Conservation (phyloP, 225 moss, liverwort and hornwort genomes). For the Thuidium tamariscinum region DNA sequence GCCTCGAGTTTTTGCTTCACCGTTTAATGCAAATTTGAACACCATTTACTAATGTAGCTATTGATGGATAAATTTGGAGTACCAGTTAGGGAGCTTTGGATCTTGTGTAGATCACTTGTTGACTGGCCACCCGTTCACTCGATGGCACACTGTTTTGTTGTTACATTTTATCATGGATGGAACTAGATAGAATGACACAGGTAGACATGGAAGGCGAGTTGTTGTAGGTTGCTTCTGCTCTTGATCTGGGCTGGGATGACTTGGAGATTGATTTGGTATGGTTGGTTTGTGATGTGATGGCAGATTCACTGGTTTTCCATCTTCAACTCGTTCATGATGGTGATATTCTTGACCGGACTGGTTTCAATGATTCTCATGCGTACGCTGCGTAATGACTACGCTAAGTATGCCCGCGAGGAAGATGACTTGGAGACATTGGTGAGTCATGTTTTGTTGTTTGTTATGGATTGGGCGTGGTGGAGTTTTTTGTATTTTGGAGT, state of each 20-base stretch:
- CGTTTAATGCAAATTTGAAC: not conserved
- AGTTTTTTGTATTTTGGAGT: not conserved
- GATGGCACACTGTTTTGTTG: not conserved
- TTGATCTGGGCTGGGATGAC: not conserved
- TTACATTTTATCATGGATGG: not conserved
- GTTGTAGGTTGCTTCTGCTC: not conserved
- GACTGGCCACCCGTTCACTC: not conserved
- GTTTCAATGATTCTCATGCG: constrained; percentile 99
- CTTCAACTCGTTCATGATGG: constrained; percentile 99
- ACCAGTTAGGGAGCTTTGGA: not conserved
- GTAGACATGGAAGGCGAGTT: not conserved
- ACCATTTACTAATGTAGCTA: not conserved
- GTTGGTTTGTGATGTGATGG: not conserved
- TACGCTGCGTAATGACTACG: constrained; percentile 95
- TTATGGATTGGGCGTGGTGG: not conserved
- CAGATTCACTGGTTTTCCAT: constrained; percentile 99
- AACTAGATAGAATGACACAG: not conserved
- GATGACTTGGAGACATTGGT: constrained; percentile 98
- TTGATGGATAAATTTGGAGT: not conserved
- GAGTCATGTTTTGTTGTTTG: not conserved
- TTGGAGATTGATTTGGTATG: not conserved
- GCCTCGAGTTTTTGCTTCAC: not conserved
- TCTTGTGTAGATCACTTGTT: not conserved
- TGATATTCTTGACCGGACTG: constrained; percentile 93
- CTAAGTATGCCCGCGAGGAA: constrained; percentile 94